These are phyloP conservation scores for Globisporangium radiosum DNA, from an alignment of 352 stramenopile species.

Conservation along the genomic window DNA sequence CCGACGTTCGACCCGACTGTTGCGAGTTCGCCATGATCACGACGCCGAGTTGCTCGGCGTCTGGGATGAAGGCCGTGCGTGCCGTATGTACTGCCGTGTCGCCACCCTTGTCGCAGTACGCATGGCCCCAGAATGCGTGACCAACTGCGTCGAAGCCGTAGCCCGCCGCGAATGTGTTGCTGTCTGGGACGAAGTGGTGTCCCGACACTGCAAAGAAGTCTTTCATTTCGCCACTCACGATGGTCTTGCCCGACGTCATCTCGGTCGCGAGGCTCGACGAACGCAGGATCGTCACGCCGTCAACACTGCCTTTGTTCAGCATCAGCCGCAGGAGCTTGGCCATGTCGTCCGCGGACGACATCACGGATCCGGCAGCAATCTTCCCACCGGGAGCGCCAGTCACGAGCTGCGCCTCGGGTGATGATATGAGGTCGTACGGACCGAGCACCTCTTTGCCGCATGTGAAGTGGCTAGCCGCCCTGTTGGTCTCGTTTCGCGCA, in stretches of 20 bases:
- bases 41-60: conserved; percentile 8
- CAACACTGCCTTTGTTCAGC: too few relatives aligned
- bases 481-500: conserved; percentile 16
- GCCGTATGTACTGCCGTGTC: conserved; percentile 48
- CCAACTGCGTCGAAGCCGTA: conserved; percentile 62
- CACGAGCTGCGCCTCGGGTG: conserved; percentile 24
- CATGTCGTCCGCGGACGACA: too few relatives aligned
- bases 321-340: conserved; percentile 4
- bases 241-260: conserved; percentile 51
- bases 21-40: conserved; percentile 44
- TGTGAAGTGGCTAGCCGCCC: conserved; percentile 34
- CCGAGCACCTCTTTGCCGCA: conserved; percentile 36
- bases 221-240: conserved; percentile 25
- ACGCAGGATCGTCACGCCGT: conserved; percentile 33
- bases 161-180: conserved; percentile 39
- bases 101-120: conserved; percentile 63
- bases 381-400: conserved; percentile 15
- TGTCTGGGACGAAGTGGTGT: conserved; percentile 36
- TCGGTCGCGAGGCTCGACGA: conserved; percentile 32
- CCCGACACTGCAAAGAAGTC: conserved; percentile 31
- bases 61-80: conserved; percentile 39
- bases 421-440: conserved; percentile 33
- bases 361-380: conserved; percentile 23
- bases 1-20: conserved; percentile 30
- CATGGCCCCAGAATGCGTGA: conserved; percentile 47